These are phyloP conservation scores for Calocera viscosa DNA, from an alignment of 768 basidiomycete genomes.

Conservation along the genomic window DNA sequence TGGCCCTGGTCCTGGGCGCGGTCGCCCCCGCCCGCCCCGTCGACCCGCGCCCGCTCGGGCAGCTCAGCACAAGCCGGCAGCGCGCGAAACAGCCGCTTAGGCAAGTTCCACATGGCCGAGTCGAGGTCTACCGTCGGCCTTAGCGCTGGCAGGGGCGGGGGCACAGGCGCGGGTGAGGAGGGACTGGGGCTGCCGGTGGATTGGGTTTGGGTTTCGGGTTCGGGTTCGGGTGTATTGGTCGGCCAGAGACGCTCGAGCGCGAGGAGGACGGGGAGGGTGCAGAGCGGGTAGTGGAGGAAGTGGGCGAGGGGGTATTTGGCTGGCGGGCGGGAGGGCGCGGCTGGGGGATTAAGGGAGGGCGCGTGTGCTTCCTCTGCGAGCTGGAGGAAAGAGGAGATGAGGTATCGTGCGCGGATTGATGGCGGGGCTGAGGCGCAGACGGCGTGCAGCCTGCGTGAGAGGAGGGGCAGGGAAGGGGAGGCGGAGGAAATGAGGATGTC, in stretches of 20 bases:
- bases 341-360: constrained; percentile 16
- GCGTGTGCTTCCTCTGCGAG: background rate
- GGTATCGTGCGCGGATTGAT: constrained; percentile 54
- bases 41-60: too few relatives aligned
- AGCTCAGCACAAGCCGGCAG: constrained; percentile 28
- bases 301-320: background rate
- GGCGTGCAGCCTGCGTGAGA: constrained; percentile 40
- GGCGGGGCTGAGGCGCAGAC: constrained; percentile 46
- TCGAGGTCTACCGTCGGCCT: background rate
- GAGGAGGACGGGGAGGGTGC: constrained; percentile 33
- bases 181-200: too few relatives aligned
- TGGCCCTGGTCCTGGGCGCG: too few relatives aligned
- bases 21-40: too few relatives aligned
- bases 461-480: constrained; percentile 49
- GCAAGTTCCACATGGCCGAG: constrained; percentile 35
- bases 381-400: constrained; percentile 26
- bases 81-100: constrained; percentile 51
- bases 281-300: constrained; percentile 34
- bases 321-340: constrained; percentile 13
- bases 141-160: too few relatives aligned
- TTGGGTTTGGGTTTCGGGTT: too few relatives aligned
- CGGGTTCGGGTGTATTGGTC: too few relatives aligned
- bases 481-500: constrained; percentile 62
- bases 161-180: too few relatives aligned
- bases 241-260: constrained; percentile 31